phyloP scores from a whole-genome alignment of 2,329 filamentous ascomycete genomes.

The Tolypocladium album region DNA sequence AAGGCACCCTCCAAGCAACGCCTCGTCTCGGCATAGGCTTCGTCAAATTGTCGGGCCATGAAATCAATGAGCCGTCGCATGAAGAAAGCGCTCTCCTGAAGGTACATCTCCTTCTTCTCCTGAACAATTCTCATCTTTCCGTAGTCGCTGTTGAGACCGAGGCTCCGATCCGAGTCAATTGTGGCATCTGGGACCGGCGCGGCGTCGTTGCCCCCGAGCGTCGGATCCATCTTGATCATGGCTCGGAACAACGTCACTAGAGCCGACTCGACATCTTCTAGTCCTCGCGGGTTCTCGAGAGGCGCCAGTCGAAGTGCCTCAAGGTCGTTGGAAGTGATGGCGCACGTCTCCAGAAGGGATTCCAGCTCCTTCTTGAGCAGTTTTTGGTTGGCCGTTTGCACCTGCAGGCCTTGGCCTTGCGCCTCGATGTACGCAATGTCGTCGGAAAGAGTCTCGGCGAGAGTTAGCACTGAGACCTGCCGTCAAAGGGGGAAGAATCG shows the following conservation, averaged over 20 bases:
- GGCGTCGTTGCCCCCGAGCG: conserved; percentile 46
- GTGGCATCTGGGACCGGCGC: conserved; percentile 38
- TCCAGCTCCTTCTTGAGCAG: conserved; percentile 83
- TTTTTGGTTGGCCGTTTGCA: conserved; percentile 95
- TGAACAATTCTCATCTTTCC: conserved; percentile 89
- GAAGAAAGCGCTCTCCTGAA: conserved; percentile 64
- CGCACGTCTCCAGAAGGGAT: conserved; percentile 80
- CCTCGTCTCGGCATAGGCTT: conserved; percentile 60
- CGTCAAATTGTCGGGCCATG: conserved; percentile 71
- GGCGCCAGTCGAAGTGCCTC: conserved; percentile 63
- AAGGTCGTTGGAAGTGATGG: conserved; percentile 67
- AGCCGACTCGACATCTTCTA: conserved; percentile 68
- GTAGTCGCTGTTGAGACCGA: conserved; percentile 58
- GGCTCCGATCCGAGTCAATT: conserved; percentile 27
- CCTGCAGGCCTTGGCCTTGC: conserved; percentile 90
- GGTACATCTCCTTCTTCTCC: conserved; percentile 87
- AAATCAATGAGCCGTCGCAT: conserved; percentile 71
- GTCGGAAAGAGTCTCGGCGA: conserved; percentile 69
- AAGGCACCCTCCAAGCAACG: conserved; percentile 50
- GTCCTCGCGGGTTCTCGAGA: conserved; percentile 57
- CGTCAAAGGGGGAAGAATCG: not conserved
- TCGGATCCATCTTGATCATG: conserved; percentile 86
- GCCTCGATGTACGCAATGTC: conserved; percentile 97
- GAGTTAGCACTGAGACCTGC: not conserved
- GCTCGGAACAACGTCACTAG: conserved; percentile 81